Conservation (phyloP, 176 grass and related monocot genomes). For the Juncus inflexus region DNA sequence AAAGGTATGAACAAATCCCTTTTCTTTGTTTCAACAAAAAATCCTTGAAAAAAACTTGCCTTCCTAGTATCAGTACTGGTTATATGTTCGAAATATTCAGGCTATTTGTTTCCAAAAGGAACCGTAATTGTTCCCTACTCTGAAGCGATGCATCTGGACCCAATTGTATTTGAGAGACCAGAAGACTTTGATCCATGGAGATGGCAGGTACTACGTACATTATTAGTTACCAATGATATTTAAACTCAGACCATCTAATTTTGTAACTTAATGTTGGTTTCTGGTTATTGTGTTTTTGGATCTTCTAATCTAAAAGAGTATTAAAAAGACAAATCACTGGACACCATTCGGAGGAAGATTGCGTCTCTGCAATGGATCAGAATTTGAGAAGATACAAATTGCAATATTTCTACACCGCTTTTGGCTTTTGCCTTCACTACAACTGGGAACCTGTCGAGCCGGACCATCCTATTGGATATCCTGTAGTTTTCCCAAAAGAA, state of each 20-base stretch:
- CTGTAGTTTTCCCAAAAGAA: too few relatives aligned
- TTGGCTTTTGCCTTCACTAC: constrained; percentile 26
- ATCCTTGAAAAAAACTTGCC: too few relatives aligned
- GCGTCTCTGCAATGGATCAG: constrained; percentile 19
- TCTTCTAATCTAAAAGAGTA: neutral
- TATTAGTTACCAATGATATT: neutral
- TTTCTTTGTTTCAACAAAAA: neutral
- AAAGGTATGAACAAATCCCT: constrained; percentile 4
- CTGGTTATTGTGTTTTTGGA: neutral
- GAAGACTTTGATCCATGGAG: constrained; percentile 33
- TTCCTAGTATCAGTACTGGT: too few relatives aligned
- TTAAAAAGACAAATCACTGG: constrained; percentile 11
- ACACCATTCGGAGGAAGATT: constrained; percentile 26
- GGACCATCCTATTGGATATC: constrained; percentile 13
- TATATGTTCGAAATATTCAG: neutral
- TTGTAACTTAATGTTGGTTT: neutral
- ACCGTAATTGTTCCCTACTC: constrained; percentile 11
- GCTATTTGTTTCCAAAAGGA: constrained; percentile 24
- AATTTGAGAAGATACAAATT: constrained; percentile 28
- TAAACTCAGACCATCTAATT: neutral
- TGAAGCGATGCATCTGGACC: constrained; percentile 28
- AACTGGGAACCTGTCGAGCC: constrained; percentile 21
- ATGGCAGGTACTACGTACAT: constrained; percentile 12
- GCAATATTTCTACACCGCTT: constrained; percentile 25
- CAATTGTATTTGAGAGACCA: constrained; percentile 22